phyloP scores from a whole-genome alignment of 768 basidiomycete genomes.

The Mycena leptocephala region DNA sequence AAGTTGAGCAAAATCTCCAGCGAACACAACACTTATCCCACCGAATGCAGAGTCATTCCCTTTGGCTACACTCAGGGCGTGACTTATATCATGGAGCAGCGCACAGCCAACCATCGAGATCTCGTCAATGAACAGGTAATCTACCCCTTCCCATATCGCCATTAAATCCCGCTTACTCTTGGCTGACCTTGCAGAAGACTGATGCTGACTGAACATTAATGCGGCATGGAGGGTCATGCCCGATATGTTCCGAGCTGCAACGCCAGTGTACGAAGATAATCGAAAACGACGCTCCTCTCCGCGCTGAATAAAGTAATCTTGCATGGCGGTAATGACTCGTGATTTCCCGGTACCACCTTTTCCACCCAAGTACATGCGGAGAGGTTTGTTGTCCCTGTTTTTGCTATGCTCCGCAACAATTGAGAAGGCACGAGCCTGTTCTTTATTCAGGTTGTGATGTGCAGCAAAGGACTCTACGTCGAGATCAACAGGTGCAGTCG shows the following conservation, averaged over 20 bases:
- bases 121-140: conserved; percentile 57
- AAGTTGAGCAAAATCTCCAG: conserved; percentile 61
- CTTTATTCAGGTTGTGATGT: conserved; percentile 50
- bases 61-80: conserved; percentile 51
- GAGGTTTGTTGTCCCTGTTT: conserved; percentile 18
- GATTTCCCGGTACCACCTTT: conserved; percentile 63
- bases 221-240: conserved; percentile 60
- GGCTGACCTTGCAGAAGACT: background rate
- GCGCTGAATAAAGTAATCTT: conserved; percentile 43
- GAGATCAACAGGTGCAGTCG: background rate
- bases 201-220: background rate
- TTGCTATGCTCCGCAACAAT: conserved; percentile 48
- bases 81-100: conserved; percentile 49
- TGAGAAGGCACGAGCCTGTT: conserved; percentile 52
- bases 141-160: conserved; percentile 56
- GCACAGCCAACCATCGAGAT: conserved; percentile 58
- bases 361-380: conserved; percentile 56
- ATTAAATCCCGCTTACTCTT: conserved; percentile 31
- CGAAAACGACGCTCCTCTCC: conserved; percentile 44
- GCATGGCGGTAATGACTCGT: conserved; percentile 50
- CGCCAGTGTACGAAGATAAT: conserved; percentile 53
- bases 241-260: conserved; percentile 55
- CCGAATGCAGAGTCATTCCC: conserved; percentile 50
- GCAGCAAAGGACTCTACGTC: conserved; percentile 31
- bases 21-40: conserved; percentile 58